A percentile compares a stretch with the other conserved stretches of the same genome.
Conservation (phyloP, 2,329 filamentous ascomycete species). For the Paraphoma sp. region DNA sequence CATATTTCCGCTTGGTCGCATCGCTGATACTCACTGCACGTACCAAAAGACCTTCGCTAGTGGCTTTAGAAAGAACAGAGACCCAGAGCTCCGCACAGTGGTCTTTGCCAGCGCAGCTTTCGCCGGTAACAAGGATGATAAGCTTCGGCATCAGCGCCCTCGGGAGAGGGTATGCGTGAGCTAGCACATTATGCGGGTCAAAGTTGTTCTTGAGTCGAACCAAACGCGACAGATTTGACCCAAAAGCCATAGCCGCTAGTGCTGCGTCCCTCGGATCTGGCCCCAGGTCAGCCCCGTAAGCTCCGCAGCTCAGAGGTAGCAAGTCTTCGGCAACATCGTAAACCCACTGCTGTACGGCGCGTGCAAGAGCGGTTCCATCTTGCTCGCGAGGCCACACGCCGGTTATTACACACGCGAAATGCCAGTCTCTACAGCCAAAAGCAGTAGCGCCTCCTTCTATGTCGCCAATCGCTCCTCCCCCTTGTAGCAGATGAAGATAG, state of each 20-base stretch:
- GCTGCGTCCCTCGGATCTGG: conserved; percentile 64
- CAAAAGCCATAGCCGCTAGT: conserved; percentile 64
- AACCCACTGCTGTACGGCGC: conserved; percentile 60
- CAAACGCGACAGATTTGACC: conserved; percentile 59
- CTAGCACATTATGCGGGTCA: conserved; percentile 61
- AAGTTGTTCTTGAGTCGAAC: conserved; percentile 57
- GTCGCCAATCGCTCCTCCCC: conserved; percentile 60
- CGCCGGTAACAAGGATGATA: conserved; percentile 60
- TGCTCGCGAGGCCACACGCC: conserved; percentile 65
- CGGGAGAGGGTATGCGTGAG: conserved; percentile 63
- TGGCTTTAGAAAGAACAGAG: conserved; percentile 44
- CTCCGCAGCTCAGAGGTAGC: conserved; percentile 59
- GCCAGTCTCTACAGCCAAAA: conserved; percentile 70
- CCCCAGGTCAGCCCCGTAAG: conserved; percentile 68
- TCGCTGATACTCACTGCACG: conserved; percentile 56
- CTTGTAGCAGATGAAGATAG: conserved; percentile 70
- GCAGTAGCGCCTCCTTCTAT: conserved; percentile 57
- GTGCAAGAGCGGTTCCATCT: conserved; percentile 54
- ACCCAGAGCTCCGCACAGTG: conserved; percentile 63
- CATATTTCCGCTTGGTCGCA: conserved; percentile 64
- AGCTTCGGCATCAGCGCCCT: conserved; percentile 30
- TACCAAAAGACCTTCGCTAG: conserved; percentile 37
- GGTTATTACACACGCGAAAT: conserved; percentile 69
- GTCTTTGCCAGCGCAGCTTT: conserved; percentile 66
- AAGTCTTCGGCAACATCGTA: conserved; percentile 59